Base-by-base conservation (phyloP, 805 yeast species). In the Komagataella mondaviorum region DNA sequence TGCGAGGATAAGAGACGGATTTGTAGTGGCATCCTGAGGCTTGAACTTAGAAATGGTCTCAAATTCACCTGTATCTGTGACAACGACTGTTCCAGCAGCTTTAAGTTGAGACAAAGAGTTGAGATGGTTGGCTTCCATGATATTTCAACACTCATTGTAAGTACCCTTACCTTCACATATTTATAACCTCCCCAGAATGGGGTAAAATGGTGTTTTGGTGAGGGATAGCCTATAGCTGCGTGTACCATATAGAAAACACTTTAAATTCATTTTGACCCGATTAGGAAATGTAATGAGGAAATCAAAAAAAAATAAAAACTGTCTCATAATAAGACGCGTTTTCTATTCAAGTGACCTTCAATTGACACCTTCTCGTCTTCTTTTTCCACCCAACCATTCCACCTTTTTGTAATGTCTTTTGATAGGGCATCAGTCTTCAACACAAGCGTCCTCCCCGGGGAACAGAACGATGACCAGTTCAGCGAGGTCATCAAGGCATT, bases 11-110 rank as follows among this genome's bases (percentile, higher is more conserved):
- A 93, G 78, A 48, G 98, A 89, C 59, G 99, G 99, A 77, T 93
- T 93, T 68, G 99, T 93, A 61, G 99, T 93, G 59, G 99, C 96
- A 72, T 93, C 99, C 77, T 93, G 98, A 60, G 99, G 99, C 62
- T 91, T 87, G 77, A 85, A 93, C 73, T 90, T 88, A 67, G 96
- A 96, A 69, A 93, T 93, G 57, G 93, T 83, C 71, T 88, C 97
- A 69, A 93, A 93, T 71, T 93, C 99, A 75, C 99, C 99, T 56
- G 98, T 89, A 77, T 93, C 99, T 59, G 99, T 88, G 67, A 93
- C 99, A 65, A 93, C 96, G 59, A 80, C 85, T 60, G 99, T 93
- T 62, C 98, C 98, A 53, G 96, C 70, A 57, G 95, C 89, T 71
- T 91, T 93, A 67, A 93, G 82, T 73, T 85, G 90, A 68, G 85